These are phyloP conservation scores for Paramecium bursaria DNA, from an alignment of 73 alveolate species.

Conservation along the genomic window DNA sequence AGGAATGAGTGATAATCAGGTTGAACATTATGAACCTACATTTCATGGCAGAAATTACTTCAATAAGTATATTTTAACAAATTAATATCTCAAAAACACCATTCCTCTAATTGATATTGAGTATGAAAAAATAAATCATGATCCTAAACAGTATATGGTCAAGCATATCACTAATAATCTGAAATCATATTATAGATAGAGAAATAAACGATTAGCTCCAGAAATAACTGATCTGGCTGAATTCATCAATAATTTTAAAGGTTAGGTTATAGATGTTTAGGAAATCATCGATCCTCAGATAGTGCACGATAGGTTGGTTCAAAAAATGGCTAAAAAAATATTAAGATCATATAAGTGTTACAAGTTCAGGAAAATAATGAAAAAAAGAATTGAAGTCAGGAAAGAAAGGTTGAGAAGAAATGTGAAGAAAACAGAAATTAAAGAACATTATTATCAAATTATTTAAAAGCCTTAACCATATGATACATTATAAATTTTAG, in stretches of 20 bases:
- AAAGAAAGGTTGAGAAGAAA: neutral
- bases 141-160: no score
- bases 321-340: neutral
- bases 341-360: neutral
- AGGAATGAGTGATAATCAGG: neutral
- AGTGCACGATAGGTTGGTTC: neutral
- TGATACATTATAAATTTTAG: neutral
- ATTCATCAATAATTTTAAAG: neutral
- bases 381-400: neutral
- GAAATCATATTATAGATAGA: no score
- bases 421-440: neutral
- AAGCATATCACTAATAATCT: no score
- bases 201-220: no score
- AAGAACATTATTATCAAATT: neutral
- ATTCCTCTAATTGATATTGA: no score
- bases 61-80: neutral
- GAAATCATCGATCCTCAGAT: neutral
- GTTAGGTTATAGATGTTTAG: neutral
- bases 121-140: no score
- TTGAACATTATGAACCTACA: constrained; percentile 19
- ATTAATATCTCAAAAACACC: constrained; percentile 4
- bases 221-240: no score
- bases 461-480: neutral
- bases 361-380: neutral
- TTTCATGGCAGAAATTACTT: constrained; percentile 33